phyloP scores from a whole-genome alignment of 208 protist genomes.

The Wallacemonas sp. region DNA sequence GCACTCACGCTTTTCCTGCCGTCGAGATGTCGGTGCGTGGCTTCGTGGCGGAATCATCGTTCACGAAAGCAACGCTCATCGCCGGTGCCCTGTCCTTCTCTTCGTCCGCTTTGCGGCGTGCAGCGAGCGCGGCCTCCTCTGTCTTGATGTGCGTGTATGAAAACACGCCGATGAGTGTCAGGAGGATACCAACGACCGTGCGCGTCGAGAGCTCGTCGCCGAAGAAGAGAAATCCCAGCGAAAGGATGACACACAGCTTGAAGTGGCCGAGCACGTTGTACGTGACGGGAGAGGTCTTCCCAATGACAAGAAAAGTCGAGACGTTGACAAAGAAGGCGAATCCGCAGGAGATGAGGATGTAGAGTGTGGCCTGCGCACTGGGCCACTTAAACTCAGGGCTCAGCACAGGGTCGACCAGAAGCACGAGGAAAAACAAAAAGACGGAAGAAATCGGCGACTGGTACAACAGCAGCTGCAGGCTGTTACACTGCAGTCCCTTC shows the following conservation, averaged over 20 bases:
- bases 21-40: background rate
- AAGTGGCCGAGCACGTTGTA: constrained; percentile 89
- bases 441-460: constrained; percentile 77
- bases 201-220: constrained; percentile 23
- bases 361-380: constrained; percentile 17
- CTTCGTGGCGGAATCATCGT: background rate
- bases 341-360: constrained; percentile 52
- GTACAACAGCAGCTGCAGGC: constrained; percentile 86
- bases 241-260: constrained; percentile 80
- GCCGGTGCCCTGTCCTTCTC: constrained; percentile 3
- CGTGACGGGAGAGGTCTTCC: constrained; percentile 82
- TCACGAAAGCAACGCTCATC: background rate
- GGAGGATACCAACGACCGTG: constrained; percentile 40
- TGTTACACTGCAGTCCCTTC: constrained; percentile 70
- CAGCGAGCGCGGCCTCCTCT: background rate
- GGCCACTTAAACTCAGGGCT: constrained; percentile 16
- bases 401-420: constrained; percentile 41
- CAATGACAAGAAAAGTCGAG: constrained; percentile 88
- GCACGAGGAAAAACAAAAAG: constrained; percentile 58
- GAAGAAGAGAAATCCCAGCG: constrained; percentile 72
- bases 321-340: constrained; percentile 88
- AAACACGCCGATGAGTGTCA: constrained; percentile 66
- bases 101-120: constrained; percentile 12
- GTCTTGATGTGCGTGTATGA: constrained; percentile 80
- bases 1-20: background rate